phyloP scores from a whole-genome alignment of 371 early-diverging fungal species.

The Cokeromyces recurvatus region DNA sequence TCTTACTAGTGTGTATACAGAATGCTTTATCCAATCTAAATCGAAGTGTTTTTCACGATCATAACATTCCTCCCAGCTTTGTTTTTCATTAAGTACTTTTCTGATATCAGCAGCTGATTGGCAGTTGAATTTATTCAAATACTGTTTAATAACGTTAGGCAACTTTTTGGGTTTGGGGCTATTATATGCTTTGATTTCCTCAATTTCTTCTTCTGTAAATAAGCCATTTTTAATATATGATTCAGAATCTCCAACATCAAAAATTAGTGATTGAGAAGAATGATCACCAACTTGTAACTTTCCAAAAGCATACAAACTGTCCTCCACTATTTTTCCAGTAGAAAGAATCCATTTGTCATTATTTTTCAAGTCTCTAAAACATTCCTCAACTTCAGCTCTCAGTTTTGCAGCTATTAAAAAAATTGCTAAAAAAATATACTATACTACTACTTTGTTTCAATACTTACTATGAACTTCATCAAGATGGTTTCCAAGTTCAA shows the following conservation, averaged over 20 bases:
- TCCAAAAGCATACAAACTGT: constrained; percentile 11
- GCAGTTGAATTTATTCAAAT: constrained; percentile 10
- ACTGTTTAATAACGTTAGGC: constrained; percentile 4
- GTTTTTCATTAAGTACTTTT: constrained; percentile 5
- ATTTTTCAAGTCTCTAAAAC: constrained; percentile 1
- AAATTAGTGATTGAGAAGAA: constrained; percentile 15
- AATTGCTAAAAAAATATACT: not conserved
- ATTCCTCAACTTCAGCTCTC: constrained; percentile 6
- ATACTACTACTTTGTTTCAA: constrained; percentile 10
- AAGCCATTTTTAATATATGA: constrained; percentile 9
- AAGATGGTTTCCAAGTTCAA: constrained; percentile 11
- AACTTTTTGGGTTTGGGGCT: constrained; percentile 2
- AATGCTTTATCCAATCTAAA: constrained; percentile 4
- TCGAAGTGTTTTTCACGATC: constrained; percentile 4
- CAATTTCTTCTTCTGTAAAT: constrained; percentile 16
- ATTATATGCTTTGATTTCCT: constrained; percentile 8
- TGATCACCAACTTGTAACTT: constrained; percentile 11
- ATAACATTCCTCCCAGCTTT: constrained; percentile 6
- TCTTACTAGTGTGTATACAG: constrained; percentile 2
- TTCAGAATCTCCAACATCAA: constrained; percentile 14
- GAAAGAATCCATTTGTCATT: constrained; percentile 10
- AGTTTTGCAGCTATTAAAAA: constrained; percentile 11
- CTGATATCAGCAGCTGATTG: constrained; percentile 5
- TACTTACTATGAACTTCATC: constrained; percentile 10
- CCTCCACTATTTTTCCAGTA: constrained; percentile 9